Base-by-base conservation (phyloP, 805 yeast genomes). In the Tetrapisispora taiwanensis region DNA sequence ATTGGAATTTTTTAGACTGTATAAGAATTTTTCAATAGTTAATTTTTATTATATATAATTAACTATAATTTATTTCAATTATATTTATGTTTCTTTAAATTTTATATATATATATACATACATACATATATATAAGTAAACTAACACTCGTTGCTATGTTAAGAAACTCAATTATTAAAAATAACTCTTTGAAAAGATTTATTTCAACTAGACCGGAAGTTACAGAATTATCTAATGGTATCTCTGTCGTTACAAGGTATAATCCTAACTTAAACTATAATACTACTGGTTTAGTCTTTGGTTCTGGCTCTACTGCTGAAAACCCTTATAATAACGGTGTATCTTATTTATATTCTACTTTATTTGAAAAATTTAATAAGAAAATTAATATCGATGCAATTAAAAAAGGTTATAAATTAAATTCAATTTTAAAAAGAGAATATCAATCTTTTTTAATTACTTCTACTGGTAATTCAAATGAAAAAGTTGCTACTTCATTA, bases 301-400 rank as follows among this genome's bases (percentile, higher is more conserved):
- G 81, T 53, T 84, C 88, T 42, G 95, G 95, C 63, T 78, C 90
- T 41, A 72, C 88, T 63, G 66, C 83, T 43, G 95, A 84, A 66
- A 83, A 81, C 67, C 72, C 85, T 36, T 83, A 78, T 76, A 81
- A 79, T 71, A 84, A 84, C 55, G 95, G 95, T 76, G 78, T 81
- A 43, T 76, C 90, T 44, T 75, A 81, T 50, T 67, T 84, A 54
- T 70, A 78, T 52, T 69, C 81, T 61, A 67, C 72, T 48, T 63
- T 74, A 20, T 68, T 82, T 59, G 60, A 65, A 32, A 53, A 62
- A 10, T 61, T 62, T 44, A 64, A 52, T 45, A 48, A 54, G n/a
- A 47, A 46, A 32, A 14, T 42, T n/a, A 39, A 30, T 20, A 12
- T 22, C 8, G 63, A 55, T 12, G 71, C 74, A 36, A 63, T 65